These are phyloP conservation scores for Curvularia eragrostidis DNA, from an alignment of 2,329 filamentous ascomycete genomes.

Conservation along the genomic window DNA sequence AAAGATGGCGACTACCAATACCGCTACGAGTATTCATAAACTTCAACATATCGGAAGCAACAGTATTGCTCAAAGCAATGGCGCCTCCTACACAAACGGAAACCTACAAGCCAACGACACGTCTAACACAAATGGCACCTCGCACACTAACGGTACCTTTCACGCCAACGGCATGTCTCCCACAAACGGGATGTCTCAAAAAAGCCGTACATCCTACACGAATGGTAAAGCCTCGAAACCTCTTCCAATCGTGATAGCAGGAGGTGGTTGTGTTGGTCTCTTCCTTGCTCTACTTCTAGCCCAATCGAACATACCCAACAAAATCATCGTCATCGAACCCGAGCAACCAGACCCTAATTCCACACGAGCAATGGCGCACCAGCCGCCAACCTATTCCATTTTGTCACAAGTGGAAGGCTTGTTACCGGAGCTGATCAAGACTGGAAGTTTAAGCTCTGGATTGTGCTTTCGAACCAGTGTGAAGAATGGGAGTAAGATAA, in stretches of 20 bases:
- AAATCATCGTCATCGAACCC: conserved; percentile 46
- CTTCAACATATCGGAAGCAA: not conserved
- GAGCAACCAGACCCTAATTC: conserved; percentile 33
- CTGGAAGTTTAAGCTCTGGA: conserved; percentile 31
- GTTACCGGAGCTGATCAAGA: conserved; percentile 44
- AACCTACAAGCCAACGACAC: not conserved
- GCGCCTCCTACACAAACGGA: not conserved
- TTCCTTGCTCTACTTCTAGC: conserved; percentile 51
- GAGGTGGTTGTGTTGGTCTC: conserved; percentile 52
- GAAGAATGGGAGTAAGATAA: conserved; percentile 31
- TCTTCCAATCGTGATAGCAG: conserved; percentile 47
- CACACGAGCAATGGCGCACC: conserved; percentile 54
- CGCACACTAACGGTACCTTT: not conserved
- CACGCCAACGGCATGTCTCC: not conserved
- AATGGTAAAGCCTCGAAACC: not conserved
- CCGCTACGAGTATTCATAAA: not conserved
- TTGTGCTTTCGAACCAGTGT: conserved; percentile 42
- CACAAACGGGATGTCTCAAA: not conserved
- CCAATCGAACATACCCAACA: conserved; percentile 42
- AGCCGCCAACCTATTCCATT: conserved; percentile 51
- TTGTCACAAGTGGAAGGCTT: conserved; percentile 47
- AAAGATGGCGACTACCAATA: conserved; percentile 8
- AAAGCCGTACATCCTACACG: not conserved
- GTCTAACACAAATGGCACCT: not conserved
- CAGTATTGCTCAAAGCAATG: not conserved